These are phyloP conservation scores for Durusdinium trenchii DNA, from an alignment of 73 alveolate species.

Conservation along the genomic window DNA sequence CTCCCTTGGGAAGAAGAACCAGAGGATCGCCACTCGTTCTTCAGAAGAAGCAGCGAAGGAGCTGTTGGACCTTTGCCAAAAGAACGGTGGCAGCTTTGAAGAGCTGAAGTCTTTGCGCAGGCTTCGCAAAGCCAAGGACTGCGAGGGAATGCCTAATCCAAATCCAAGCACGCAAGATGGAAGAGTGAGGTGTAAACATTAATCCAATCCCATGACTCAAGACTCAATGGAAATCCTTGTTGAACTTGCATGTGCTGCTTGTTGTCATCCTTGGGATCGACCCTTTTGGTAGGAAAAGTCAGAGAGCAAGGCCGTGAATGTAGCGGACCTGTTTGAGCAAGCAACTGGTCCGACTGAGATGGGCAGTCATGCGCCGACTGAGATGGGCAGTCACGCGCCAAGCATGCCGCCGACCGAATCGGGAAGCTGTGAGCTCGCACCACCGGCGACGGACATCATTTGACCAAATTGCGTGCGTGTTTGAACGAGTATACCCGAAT, in stretches of 20 bases:
- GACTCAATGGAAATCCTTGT: no score
- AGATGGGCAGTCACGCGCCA: not conserved
- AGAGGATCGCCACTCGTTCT: not conserved
- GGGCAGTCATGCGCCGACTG: not conserved
- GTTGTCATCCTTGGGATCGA: no score
- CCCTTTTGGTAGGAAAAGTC: no score
- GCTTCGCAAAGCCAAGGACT: not conserved
- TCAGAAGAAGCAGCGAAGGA: not conserved
- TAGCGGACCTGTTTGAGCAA: not conserved
- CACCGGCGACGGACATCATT: no score
- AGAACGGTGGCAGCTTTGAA: not conserved
- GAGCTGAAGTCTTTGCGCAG: not conserved
- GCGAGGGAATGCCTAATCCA: not conserved
- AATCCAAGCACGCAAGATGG: not conserved
- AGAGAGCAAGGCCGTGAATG: no score
- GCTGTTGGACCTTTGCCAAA: not conserved
- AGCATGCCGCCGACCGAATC: not conserved
- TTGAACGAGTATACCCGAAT: no score
- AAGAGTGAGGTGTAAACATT: not conserved
- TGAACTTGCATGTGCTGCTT: no score
- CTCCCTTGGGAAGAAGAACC: not conserved
- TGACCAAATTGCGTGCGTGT: no score
- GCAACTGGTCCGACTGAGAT: no score
- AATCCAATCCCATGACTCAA: no score
- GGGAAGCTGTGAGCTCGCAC: no score